Conservation (phyloP, 2,329 filamentous ascomycete genomes). For the Colletotrichum horii region DNA sequence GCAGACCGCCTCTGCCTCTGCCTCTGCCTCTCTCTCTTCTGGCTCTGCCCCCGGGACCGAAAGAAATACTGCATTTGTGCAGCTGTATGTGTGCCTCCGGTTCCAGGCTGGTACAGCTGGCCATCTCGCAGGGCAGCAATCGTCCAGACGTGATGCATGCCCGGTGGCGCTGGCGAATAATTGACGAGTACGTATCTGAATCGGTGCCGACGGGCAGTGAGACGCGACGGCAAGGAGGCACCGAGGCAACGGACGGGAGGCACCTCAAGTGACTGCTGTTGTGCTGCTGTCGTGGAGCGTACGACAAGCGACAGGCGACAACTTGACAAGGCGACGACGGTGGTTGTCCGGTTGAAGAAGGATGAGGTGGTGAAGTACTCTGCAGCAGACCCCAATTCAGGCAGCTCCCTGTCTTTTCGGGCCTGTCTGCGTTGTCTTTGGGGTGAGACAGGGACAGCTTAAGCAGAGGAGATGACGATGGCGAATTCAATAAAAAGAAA, state of each 20-base stretch:
- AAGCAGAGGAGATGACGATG: slow-evolving; percentile 1
- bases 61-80: background rate
- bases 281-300: background rate
- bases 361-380: background rate
- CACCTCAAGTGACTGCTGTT: background rate
- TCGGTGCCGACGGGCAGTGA: background rate
- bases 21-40: background rate
- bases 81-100: background rate
- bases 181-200: background rate
- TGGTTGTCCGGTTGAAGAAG: background rate
- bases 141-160: background rate
- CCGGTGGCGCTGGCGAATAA: background rate
- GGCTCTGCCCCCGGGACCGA: background rate
- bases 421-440: background rate
- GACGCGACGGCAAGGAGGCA: background rate
- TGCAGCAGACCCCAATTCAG: background rate
- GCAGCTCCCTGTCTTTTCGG: background rate
- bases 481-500: slow-evolving; percentile 2
- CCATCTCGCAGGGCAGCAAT: background rate
- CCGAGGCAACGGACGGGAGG: background rate
- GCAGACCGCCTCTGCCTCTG: slow-evolving; percentile 2
- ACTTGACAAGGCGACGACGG: background rate
- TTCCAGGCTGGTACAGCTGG: background rate
- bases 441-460: background rate
- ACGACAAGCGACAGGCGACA: background rate